Base-by-base conservation (phyloP, 2,329 filamentous ascomycete genomes). In the Taxawa tesnikishii region DNA sequence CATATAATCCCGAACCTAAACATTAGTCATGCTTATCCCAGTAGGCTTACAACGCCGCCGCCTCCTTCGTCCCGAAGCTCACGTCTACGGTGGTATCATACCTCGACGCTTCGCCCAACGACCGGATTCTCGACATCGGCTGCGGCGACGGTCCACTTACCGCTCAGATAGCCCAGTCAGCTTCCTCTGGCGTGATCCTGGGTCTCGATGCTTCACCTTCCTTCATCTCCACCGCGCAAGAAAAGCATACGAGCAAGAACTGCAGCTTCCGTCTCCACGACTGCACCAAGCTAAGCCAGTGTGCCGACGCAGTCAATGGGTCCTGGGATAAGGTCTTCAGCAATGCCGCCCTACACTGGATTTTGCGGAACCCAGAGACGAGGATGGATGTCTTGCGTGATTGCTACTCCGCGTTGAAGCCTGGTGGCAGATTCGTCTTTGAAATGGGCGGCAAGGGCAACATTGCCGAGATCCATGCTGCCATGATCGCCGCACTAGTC, bases 391-490 rank as follows among this genome's bases (percentile, higher is more conserved):
- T 78, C 50, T 75, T 82, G 45, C 42, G 45, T 6, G 67, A 61
- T 24, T 62, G 74, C 3, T 55, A 65, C 38, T 54, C 54, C 6
- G 58, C 67, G 1, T 62, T 83, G 2, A 62, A 58, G 19, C 66
- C 69, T 0, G 65, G 64, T 8, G 78, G 74, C 2, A 45, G 44
- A 0, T 75, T 83, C 37, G 66, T 69, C 7, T 80, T 83, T 44
- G 79, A 83, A 52, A 78, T 78, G 72, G 78, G 79, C 32, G 78
- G 77, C 0, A 65, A 75, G 30, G 79, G 79, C 13, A 82, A 83
- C 51, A 65, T 79, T 1, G 58, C 62, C 1, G 78, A 82, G 52
- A 67, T 79, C 42, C 64, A 70, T 16, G 60, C 69, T 1, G 71
- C 72, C 2, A 55, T 80, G 6, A 54, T 75, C 4, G 58, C 62